Evolutionary conservation across 176 grass and related monocot genomes (phyloP).

Genomic region (Poa annua): DNA sequence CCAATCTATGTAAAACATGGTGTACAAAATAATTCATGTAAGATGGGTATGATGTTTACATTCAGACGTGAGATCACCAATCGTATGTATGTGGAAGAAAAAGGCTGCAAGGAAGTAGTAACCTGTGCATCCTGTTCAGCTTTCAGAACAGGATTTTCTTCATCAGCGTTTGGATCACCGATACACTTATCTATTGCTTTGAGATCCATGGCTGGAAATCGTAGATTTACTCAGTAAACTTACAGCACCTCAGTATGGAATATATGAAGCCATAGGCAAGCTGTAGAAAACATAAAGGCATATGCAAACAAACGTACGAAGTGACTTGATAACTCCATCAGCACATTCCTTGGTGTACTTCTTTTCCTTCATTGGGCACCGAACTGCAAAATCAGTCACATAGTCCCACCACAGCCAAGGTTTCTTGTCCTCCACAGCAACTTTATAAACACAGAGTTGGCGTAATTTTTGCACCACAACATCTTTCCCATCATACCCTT

Average conservation of each 20-base stretch:
- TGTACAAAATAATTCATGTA: constrained; percentile 39
- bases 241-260: background rate
- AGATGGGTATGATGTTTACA: constrained; percentile 33
- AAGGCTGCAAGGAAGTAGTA: background rate
- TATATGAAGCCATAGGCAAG: background rate
- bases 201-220: constrained; percentile 56
- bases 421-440: constrained; percentile 62
- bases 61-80: background rate
- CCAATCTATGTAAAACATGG: constrained; percentile 55
- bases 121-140: constrained; percentile 84
- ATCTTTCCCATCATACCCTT: constrained; percentile 87
- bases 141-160: constrained; percentile 74
- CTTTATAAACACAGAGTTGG: constrained; percentile 65
- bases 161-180: constrained; percentile 69
- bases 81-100: background rate
- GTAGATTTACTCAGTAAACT: background rate
- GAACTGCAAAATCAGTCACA: constrained; percentile 71
- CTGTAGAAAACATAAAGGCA: background rate
- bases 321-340: constrained; percentile 68
- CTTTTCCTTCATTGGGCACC: constrained; percentile 84
- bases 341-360: constrained; percentile 81
- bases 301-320: constrained; percentile 46
- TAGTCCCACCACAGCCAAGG: constrained; percentile 91
- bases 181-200: constrained; percentile 73
- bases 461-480: constrained; percentile 76